Evolutionary conservation across 192 early-diverging fungal species (phyloP), one percentile per base, ranked within the genome.

Genomic region (Coemansia brasiliensis): DNA sequence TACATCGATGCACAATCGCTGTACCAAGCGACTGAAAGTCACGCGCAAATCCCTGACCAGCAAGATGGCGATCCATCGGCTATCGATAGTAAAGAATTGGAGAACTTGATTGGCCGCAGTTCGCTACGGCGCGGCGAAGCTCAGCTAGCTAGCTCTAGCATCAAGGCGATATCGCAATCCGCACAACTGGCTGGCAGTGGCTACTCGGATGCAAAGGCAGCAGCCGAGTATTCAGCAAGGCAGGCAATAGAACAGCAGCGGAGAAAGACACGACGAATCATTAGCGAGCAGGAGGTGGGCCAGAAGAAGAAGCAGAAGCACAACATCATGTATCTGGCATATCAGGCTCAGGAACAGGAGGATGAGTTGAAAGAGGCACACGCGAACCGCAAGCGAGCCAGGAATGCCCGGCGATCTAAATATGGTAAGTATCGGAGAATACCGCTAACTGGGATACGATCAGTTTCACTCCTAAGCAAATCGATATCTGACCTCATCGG

Each of bases 261-360:
- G 32, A 52, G 52, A 20, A 41, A 42, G 37, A 66, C 64, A 11
- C 56, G 62, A 39, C 55, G 32, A 8, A 38, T 48, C 15, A 67
- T 78, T 54, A 65, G 46, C 10, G 12, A 52, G 25, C 43, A 55
- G n/a, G 55, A 53, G 18, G 58, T 67, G 2, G 78, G 72, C 45
- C 69, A 72, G 35, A 62, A 65, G 55, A 87, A 90, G 61, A 88
- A 87, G 58, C 83, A 83, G 37, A 89, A 86, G 55, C 84, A 90
- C 73, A 92, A 92, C 55, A 83, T 90, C 55, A 86, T 90, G 85
- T 88, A 84, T 22, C 61, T 92, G 32, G 90, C 89, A 9, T 80
- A 83, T 43, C 85, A 90, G 61, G 86, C 90, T n/a, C 80, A 85
- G 48, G 84, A 82, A 18, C 87, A 84, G 52, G 83, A 86, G 50